Base-by-base conservation (phyloP, 257 asterid species). In the Solanum corneliomulleri region DNA sequence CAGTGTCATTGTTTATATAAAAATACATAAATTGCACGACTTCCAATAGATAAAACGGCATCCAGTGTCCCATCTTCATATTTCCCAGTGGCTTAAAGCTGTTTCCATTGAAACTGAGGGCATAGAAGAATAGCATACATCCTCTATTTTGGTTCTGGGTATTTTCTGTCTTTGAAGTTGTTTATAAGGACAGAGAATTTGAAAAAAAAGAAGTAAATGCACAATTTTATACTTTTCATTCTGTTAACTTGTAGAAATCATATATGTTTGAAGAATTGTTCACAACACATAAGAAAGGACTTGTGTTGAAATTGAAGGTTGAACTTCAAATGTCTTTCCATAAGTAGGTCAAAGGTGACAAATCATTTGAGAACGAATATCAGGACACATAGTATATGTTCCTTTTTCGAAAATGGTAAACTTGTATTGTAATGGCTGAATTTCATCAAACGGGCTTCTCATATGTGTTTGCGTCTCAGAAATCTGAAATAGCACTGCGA, bases 401-500 rank as follows among this genome's bases (percentile, higher is more conserved):
- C 25, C 18, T 47, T 74, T 31, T 37, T 20, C 5, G 42, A 70
- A 72, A 72, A 37, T 4, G 9, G 49, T 16, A 1, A 2, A 71
- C 15, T 29, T 29, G 5, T 20, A 13, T 37, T 37, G 18, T 20
- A 77, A 16, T 4, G 49, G 52, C 52, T 74, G 2, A 76, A 77
- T 25, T 77, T 25, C 39, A 9, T 16, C 35, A 93, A 84, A 93
- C 21, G 56, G 99, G 99, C 90, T 94, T 95, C 93, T 93, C 96
- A 27, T 94, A 94, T 11, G 98, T 93, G 77, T 93, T 96, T 45
- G 92, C 93, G 86, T 96, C 99, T 90, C 99, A 91, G 76, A 95
- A 96, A 4, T 93, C 87, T 21, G 96, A 92, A 68, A 96, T 95
- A 83, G 96, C 94, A 45, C 94, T 92, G 78, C 89, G 90, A 74